Conservation (phyloP, 306 rosid species). For the Pyrus bretschneideri region DNA sequence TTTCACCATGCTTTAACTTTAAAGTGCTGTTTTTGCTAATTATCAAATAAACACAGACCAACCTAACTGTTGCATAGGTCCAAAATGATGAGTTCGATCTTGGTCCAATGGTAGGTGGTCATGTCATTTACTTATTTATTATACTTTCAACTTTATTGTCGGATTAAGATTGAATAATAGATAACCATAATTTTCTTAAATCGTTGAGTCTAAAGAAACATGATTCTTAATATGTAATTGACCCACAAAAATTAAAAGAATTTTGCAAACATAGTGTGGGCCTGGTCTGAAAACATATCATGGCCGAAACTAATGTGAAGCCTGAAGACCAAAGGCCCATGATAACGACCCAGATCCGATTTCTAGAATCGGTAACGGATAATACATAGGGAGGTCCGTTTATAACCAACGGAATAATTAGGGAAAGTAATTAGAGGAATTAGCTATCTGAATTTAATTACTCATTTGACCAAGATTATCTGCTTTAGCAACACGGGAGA, state of each 20-base stretch:
- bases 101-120: too few relatives aligned
- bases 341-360: neutral
- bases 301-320: neutral
- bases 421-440: neutral
- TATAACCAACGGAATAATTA: neutral
- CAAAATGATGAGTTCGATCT: too few relatives aligned
- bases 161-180: neutral
- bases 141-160: neutral
- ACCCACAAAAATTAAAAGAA: too few relatives aligned
- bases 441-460: neutral
- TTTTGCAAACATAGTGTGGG: neutral
- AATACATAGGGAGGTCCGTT: too few relatives aligned
- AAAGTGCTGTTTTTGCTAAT: too few relatives aligned
- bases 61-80: too few relatives aligned
- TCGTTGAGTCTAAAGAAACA: too few relatives aligned
- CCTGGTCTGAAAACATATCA: neutral
- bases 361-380: too few relatives aligned
- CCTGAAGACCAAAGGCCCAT: neutral
- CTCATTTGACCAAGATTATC: neutral
- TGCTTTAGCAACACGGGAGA: neutral
- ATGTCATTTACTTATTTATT: too few relatives aligned
- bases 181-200: too few relatives aligned
- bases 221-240: rapidly evolving
- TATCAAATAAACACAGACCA: too few relatives aligned
- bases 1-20: too few relatives aligned